These are phyloP conservation scores for Hypoxylon sp. DNA, from an alignment of 2,329 filamentous ascomycete species.

Conservation along the genomic window DNA sequence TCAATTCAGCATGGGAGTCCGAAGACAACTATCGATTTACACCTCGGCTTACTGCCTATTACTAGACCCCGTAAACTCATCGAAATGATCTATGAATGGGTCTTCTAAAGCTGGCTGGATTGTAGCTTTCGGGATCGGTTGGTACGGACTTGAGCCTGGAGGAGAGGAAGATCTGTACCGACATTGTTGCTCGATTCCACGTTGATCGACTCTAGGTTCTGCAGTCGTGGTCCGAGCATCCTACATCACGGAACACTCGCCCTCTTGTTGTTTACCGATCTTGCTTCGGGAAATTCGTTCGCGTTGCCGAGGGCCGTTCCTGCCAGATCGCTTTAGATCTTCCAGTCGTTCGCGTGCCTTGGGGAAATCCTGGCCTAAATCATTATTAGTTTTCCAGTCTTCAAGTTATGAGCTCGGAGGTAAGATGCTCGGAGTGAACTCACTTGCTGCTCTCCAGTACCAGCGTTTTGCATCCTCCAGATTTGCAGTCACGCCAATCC, in stretches of 20 bases:
- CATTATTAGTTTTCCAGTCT: slow-evolving; percentile 49
- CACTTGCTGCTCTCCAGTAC: slow-evolving; percentile 98
- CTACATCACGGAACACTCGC: slow-evolving; percentile 89
- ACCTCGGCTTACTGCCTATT: neutral
- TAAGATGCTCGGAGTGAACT: slow-evolving; percentile 60
- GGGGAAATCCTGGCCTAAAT: slow-evolving; percentile 88
- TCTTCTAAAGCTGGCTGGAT: slow-evolving; percentile 17
- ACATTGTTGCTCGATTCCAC: slow-evolving; percentile 5
- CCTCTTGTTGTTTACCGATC: slow-evolving; percentile 86
- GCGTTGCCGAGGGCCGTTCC: slow-evolving; percentile 78
- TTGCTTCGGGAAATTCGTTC: slow-evolving; percentile 87
- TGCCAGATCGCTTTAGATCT: slow-evolving; percentile 86
- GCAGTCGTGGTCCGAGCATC: slow-evolving; percentile 40
- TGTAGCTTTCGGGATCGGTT: neutral
- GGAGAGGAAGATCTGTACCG: slow-evolving; percentile 12
- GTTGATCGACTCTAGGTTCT: slow-evolving; percentile 7
- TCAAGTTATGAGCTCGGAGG: neutral
- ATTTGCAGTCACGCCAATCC: slow-evolving; percentile 88
- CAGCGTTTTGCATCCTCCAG: slow-evolving; percentile 96
- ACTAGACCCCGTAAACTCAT: neutral
- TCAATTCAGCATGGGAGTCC: slow-evolving; percentile 17
- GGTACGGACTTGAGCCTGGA: neutral
- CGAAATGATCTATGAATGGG: slow-evolving; percentile 12
- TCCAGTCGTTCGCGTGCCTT: slow-evolving; percentile 94
- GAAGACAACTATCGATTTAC: slow-evolving; percentile 1